Evolutionary conservation across 2,329 filamentous ascomycete genomes (phyloP), one percentile per base, ranked within the genome.

Genomic region (Fonsecaea pedrosoi): DNA sequence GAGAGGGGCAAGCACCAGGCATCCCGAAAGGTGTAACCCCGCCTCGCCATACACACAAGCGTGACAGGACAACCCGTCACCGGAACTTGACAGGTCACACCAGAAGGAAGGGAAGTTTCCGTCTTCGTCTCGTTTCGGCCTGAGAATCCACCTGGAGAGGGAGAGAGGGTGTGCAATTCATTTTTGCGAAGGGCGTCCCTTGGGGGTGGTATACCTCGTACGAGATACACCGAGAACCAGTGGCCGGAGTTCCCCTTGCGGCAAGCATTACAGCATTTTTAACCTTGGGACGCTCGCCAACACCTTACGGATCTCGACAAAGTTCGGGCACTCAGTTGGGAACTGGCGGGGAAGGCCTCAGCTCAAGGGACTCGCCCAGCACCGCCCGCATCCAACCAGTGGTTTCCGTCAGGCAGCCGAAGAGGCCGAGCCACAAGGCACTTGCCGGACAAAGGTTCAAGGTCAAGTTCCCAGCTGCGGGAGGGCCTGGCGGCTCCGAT

Each of bases 1-100:
- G 34, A 59, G 54, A 60, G 57, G 48, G 57, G 34, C 38, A 58
- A 25, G 53, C 55, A 56, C 21, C 54, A 66, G 45, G 38, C 35
- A 62, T 62, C 60, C 60, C 50, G 38, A 56, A 61, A 40, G 50
- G 60, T 56, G 60, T 62, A 32, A 18, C 37, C 60, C 50, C 25
- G 25, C 25, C 25, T 25, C 50, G 21, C 50, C 62, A 55, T 54
- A 58, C 54, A 25, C 25, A 25, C 25, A 25, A 25, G 25, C 1
- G 25, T 25, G 25, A 40, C 59, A 37, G 59, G 45, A 40, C 64
- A 25, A 40, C 64, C 50, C 34, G 45, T 50, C 45, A 54, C 54
- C 54, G 54, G 54, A 45, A 48, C 54, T 66, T 59, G 64, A 59
- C 64, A 66, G 60, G 64, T 62, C 38, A 56, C 59, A 66, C 54